Conservation (phyloP, 2,329 filamentous ascomycete genomes). For the Colletotrichum lini region DNA sequence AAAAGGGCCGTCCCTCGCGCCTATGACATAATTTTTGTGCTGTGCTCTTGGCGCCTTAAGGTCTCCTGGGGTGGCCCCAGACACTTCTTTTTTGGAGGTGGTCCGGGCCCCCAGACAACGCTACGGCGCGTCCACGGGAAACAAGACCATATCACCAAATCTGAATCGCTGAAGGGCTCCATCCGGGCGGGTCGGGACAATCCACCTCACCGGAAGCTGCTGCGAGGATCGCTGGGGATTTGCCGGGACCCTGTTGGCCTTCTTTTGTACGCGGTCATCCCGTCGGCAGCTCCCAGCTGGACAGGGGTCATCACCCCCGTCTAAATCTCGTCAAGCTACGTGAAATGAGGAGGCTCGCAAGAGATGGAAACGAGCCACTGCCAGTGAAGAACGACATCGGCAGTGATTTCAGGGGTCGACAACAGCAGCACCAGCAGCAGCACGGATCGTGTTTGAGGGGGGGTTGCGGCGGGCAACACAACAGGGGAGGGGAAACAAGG, state of each 20-base stretch:
- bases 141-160: neutral
- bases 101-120: slow-evolving; percentile 18
- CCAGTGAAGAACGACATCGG: no score
- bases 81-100: slow-evolving; percentile 8
- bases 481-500: slow-evolving; percentile 14
- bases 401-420: neutral
- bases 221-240: slow-evolving; percentile 41
- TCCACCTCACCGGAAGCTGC: slow-evolving; percentile 38
- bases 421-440: neutral
- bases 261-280: neutral
- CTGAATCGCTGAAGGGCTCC: neutral
- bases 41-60: neutral
- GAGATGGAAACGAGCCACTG: no score
- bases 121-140: slow-evolving; percentile 31
- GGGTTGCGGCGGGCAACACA: slow-evolving; percentile 2
- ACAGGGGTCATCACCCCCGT: slow-evolving; percentile 9
- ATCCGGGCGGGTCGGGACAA: neutral
- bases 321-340: neutral
- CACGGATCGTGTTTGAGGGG: neutral
- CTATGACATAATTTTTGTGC: slow-evolving; percentile 41
- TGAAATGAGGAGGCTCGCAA: no score
- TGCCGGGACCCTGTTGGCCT: slow-evolving; percentile 24
- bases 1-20: slow-evolving; percentile 3
- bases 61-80: slow-evolving; percentile 8
- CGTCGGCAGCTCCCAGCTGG: slow-evolving; percentile 16